These are phyloP conservation scores for Fusarium oxysporum DNA, from an alignment of 2,329 filamentous ascomycete species.

Conservation along the genomic window DNA sequence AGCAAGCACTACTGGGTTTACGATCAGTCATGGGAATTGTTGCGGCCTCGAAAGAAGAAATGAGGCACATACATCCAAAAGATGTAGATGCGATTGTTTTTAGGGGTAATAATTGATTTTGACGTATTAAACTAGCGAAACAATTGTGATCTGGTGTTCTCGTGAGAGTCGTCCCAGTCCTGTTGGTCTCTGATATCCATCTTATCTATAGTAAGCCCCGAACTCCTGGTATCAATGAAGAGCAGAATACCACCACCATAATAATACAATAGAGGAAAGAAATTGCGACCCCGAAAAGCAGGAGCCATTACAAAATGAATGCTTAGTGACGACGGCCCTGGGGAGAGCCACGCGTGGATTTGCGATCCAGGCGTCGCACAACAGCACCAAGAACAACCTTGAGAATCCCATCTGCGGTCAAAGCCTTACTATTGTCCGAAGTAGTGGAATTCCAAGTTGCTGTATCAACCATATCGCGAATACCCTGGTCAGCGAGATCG, in stretches of 20 bases:
- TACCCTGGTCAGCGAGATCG: constrained; percentile 62
- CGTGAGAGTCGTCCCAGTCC: constrained; percentile 2
- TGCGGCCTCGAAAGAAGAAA: background rate
- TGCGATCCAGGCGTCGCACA: constrained; percentile 59
- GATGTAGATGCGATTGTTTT: constrained; percentile 20
- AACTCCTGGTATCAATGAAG: constrained; percentile 27
- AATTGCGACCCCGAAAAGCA: background rate
- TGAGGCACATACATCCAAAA: constrained; percentile 11
- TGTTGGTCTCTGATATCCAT: background rate
- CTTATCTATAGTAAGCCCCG: background rate
- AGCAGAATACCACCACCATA: constrained; percentile 6
- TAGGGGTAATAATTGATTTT: constrained; percentile 16
- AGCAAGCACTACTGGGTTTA: constrained; percentile 8
- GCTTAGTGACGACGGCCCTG: constrained; percentile 14
- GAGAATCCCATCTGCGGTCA: constrained; percentile 78
- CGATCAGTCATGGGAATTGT: constrained; percentile 23
- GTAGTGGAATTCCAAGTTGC: constrained; percentile 74
- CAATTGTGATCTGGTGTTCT: constrained; percentile 3
- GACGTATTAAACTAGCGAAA: background rate
- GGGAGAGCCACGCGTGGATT: constrained; percentile 27
- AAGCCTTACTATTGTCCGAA: constrained; percentile 50
- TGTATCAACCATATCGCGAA: constrained; percentile 93
- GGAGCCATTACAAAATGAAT: background rate
- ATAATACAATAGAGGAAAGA: constrained; percentile 7
- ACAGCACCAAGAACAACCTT: constrained; percentile 87